Conservation (phyloP, 2,329 filamentous ascomycete genomes). For the Elsinoe fawcettii region DNA sequence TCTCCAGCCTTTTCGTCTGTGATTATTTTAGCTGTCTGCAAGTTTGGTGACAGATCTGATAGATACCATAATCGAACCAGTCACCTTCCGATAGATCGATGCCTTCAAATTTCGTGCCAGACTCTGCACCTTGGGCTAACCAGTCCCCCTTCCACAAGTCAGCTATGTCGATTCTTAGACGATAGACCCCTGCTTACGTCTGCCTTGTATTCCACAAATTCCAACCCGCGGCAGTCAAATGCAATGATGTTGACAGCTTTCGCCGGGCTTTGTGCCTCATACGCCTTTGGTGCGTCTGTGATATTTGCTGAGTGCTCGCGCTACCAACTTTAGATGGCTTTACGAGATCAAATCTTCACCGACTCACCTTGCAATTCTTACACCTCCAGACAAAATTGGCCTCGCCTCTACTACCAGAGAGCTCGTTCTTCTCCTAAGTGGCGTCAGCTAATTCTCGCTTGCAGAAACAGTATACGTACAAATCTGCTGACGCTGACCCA, state of each 20-base stretch:
- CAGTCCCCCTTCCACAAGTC: slow-evolving; percentile 64
- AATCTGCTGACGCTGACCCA: slow-evolving; percentile 80
- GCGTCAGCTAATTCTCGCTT: not conserved
- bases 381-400: slow-evolving; percentile 99
- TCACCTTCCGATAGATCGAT: slow-evolving; percentile 85
- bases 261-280: slow-evolving; percentile 62
- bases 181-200: slow-evolving; percentile 52
- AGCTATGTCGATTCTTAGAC: not conserved
- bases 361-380: slow-evolving; percentile 88
- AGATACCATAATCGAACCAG: slow-evolving; percentile 77
- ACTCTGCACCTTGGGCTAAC: slow-evolving; percentile 74
- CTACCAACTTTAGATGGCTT: slow-evolving; percentile 35
- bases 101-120: slow-evolving; percentile 68
- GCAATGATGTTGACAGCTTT: slow-evolving; percentile 74
- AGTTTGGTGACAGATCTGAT: too few relatives aligned
- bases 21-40: not conserved
- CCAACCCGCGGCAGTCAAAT: slow-evolving; percentile 87
- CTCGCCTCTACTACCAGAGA: slow-evolving; percentile 87
- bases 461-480: slow-evolving; percentile 48
- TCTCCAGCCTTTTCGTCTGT: slow-evolving; percentile 19
- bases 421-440: slow-evolving; percentile 72
- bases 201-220: slow-evolving; percentile 83
- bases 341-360: not conserved
- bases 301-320: slow-evolving; percentile 81
- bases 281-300: slow-evolving; percentile 62